These are phyloP conservation scores for Camellia granthamiana DNA, from an alignment of 148 eudicot species.

Conservation along the genomic window DNA sequence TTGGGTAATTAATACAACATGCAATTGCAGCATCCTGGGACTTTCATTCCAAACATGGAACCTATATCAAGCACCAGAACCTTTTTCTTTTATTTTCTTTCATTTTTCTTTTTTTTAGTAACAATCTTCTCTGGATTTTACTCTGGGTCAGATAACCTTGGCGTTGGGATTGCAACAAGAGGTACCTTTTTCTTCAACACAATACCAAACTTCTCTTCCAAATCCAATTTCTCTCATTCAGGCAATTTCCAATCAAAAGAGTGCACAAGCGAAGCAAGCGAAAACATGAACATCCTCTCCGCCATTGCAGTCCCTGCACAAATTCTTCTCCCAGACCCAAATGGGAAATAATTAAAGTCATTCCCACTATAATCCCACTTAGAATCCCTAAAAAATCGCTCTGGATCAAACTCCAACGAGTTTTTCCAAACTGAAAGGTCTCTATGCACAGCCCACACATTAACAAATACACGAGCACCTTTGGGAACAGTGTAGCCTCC, in stretches of 20 bases:
- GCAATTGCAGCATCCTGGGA: too few relatives aligned
- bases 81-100: too few relatives aligned
- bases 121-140: background rate
- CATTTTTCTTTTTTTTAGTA: too few relatives aligned
- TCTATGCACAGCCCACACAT: conserved; percentile 51
- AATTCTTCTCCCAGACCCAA: conserved; percentile 56
- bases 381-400: conserved; percentile 40
- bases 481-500: conserved; percentile 53
- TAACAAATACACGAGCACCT: conserved; percentile 51
- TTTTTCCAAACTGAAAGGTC: conserved; percentile 48
- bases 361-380: conserved; percentile 46
- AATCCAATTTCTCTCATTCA: conserved; percentile 40
- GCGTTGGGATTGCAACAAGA: conserved; percentile 36
- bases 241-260: conserved; percentile 56
- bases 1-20: too few relatives aligned
- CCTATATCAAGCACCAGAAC: too few relatives aligned
- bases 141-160: conserved; percentile 27
- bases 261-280: conserved; percentile 52
- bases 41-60: too few relatives aligned
- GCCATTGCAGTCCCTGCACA: conserved; percentile 54
- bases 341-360: conserved; percentile 43
- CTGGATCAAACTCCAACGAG: conserved; percentile 49
- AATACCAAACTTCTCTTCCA: conserved; percentile 54
- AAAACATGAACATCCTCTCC: conserved; percentile 44
- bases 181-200: conserved; percentile 44